A percentile compares a stretch with the other conserved stretches of the same genome.
Evolutionary conservation across 768 basidiomycete genomes (phyloP).

Genomic region (Phaeotremella skinneri): DNA sequence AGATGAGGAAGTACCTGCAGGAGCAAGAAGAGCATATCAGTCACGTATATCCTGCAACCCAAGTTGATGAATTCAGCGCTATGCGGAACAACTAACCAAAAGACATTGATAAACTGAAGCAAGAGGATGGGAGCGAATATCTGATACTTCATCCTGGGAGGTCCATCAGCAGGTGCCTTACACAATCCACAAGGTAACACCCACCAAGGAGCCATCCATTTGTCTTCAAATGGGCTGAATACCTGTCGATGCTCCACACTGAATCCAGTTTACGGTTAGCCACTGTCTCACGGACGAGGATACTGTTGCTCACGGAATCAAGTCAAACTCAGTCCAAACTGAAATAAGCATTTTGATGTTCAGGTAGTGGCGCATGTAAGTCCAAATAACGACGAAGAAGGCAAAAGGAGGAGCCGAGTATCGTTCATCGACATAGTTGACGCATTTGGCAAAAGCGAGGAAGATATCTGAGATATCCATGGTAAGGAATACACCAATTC

Average conservation of each 20-base stretch:
- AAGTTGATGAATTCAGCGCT: too few relatives aligned
- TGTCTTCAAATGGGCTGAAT: conserved; percentile 59
- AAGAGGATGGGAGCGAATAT: conserved; percentile 71
- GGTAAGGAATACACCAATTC: conserved; percentile 86
- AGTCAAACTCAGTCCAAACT: conserved; percentile 72
- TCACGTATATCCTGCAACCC: too few relatives aligned
- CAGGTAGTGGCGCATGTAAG: conserved; percentile 92
- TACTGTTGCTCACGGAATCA: conserved; percentile 61
- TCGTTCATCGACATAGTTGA: conserved; percentile 72
- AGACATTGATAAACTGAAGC: conserved; percentile 79
- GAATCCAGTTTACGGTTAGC: too few relatives aligned
- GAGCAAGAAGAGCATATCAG: too few relatives aligned
- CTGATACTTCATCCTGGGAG: conserved; percentile 67
- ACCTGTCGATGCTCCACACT: conserved; percentile 16
- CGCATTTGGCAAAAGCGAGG: conserved; percentile 79
- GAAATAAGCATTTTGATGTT: conserved; percentile 85
- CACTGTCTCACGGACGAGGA: neutral
- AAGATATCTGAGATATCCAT: conserved; percentile 95
- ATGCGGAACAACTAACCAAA: conserved; percentile 65
- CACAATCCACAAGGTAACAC: conserved; percentile 4
- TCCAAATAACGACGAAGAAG: conserved; percentile 71
- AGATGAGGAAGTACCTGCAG: conserved; percentile 67
- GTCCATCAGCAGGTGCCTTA: neutral
- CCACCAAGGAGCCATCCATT: conserved; percentile 66
- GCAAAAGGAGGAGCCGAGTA: conserved; percentile 65